phyloP scores from a whole-genome alignment of 2,329 filamentous ascomycete genomes.

The Apiospora rasikravindrae region DNA sequence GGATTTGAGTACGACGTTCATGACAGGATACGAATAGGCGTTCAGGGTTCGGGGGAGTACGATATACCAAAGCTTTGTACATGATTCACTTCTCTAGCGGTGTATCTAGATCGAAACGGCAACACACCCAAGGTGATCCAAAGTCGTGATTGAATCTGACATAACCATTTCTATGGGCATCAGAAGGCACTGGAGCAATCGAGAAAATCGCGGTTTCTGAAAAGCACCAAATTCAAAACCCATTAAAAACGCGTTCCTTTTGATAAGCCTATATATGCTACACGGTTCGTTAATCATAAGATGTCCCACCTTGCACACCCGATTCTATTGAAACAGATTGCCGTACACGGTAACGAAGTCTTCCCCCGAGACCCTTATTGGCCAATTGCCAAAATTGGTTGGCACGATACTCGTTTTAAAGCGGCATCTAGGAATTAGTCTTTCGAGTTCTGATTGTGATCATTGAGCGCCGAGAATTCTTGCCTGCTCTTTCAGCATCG shows the following conservation, averaged over 20 bases:
- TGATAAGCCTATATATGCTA: neutral
- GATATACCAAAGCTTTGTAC: neutral
- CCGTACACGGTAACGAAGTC: neutral
- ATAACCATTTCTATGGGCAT: neutral
- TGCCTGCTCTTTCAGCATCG: neutral
- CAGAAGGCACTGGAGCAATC: neutral
- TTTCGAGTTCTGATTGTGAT: too few species aligned
- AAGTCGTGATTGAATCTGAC: neutral
- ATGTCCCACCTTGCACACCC: neutral
- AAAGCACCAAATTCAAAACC: neutral
- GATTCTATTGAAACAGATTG: neutral
- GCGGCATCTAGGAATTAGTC: neutral
- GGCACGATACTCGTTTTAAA: neutral
- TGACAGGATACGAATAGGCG: neutral
- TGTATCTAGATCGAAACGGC: neutral
- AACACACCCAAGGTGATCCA: neutral
- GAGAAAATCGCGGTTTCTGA: neutral
- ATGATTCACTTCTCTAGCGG: neutral
- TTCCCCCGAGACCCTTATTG: too few species aligned
- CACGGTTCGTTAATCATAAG: slow-evolving; percentile 6
- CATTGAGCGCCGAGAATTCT: neutral
- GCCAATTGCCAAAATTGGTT: neutral
- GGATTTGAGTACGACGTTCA: neutral
- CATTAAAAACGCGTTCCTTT: neutral
- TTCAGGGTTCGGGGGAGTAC: neutral